Conservation (phyloP, 805 yeast genomes). For the Lipomyces sp. region DNA sequence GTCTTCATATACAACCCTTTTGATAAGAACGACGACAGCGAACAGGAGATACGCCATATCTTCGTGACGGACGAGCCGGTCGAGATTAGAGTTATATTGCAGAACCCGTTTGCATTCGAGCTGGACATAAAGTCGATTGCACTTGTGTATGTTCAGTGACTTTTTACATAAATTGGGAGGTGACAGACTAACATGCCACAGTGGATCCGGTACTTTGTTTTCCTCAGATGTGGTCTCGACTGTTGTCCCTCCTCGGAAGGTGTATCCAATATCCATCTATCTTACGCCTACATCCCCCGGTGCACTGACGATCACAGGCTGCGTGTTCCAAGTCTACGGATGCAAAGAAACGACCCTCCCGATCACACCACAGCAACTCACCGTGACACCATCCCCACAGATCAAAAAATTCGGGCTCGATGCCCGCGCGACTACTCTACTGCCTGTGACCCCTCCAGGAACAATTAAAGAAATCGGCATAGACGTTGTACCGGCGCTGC, state of each 20-base stretch:
- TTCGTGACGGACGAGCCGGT: conserved; percentile 62
- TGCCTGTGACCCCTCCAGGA: neutral
- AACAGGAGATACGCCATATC: conserved; percentile 34
- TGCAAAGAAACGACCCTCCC: conserved; percentile 46
- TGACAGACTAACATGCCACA: conserved; percentile 16
- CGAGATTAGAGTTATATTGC: conserved; percentile 55
- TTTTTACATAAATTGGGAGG: neutral
- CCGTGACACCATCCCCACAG: neutral
- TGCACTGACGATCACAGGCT: conserved; percentile 48
- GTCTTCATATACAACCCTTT: conserved; percentile 61
- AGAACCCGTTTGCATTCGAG: conserved; percentile 79
- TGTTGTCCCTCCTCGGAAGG: conserved; percentile 20
- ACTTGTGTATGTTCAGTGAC: conserved; percentile 38
- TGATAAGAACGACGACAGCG: conserved; percentile 30
- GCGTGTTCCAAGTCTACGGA: conserved; percentile 49
- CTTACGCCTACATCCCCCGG: conserved; percentile 42
- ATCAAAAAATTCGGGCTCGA: conserved; percentile 13
- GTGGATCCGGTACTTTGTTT: conserved; percentile 31
- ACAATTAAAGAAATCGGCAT: conserved; percentile 34
- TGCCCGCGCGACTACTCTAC: conserved; percentile 9
- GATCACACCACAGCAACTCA: conserved; percentile 4
- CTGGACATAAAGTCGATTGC: conserved; percentile 47
- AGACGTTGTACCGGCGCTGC: conserved; percentile 51
- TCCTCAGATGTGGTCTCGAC: conserved; percentile 23
- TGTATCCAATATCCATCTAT: conserved; percentile 20